Percentiles rank a stretch among this genome's conserved stretches.
phyloP scores from a whole-genome alignment of 768 basidiomycete genomes.

The Hygrocybe punicea region DNA sequence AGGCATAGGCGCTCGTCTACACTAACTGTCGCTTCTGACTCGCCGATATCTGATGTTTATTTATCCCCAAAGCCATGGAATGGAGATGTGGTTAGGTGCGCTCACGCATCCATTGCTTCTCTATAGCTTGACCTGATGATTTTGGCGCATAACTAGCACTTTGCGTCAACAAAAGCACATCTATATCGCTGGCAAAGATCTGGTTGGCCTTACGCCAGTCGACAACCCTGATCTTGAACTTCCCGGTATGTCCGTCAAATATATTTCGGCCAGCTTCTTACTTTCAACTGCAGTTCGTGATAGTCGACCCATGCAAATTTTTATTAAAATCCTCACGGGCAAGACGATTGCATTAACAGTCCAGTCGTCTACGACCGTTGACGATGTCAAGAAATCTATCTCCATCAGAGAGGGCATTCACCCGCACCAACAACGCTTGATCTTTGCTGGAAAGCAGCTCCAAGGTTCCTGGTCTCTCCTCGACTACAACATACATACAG shows the following conservation, averaged over 20 bases:
- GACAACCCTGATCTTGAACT: too few relatives aligned
- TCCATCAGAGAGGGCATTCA: conserved; percentile 91
- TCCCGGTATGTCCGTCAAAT: background rate
- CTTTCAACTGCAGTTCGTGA: background rate
- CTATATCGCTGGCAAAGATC: too few relatives aligned
- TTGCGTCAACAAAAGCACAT: too few relatives aligned
- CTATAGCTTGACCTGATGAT: too few relatives aligned
- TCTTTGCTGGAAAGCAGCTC: conserved; percentile 90
- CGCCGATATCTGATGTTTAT: too few relatives aligned
- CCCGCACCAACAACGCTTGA: conserved; percentile 86
- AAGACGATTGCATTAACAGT: conserved; percentile 10
- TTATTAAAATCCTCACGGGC: conserved; percentile 11
- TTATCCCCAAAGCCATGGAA: too few relatives aligned
- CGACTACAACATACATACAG: conserved; percentile 90
- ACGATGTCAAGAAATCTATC: conserved; percentile 77
- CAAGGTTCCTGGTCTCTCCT: conserved; percentile 88
- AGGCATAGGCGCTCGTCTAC: background rate
- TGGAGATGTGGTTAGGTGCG: too few relatives aligned
- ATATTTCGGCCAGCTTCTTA: background rate
- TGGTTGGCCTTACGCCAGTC: too few relatives aligned
- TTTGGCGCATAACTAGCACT: too few relatives aligned
- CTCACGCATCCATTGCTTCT: too few relatives aligned
- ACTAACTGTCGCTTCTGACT: background rate
- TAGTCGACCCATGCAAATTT: conserved; percentile 9
- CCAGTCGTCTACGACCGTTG: conserved; percentile 6